Base-by-base conservation (phyloP, 495 filamentous ascomycete genomes). In the Rusavskia elegans region DNA sequence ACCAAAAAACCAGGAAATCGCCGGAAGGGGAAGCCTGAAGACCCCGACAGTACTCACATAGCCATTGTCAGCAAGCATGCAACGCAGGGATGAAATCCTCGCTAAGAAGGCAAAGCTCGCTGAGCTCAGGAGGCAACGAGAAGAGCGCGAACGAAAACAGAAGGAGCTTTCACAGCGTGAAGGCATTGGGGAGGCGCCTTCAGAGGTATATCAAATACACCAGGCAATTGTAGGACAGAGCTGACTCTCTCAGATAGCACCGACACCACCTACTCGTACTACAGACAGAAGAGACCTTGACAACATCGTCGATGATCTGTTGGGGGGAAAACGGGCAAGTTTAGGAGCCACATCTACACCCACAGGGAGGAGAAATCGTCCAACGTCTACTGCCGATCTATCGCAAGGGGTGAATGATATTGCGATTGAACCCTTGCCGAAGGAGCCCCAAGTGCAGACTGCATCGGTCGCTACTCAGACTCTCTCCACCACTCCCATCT, bases 41-140 rank as follows among this genome's bases (percentile, higher is more conserved):
- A 35, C 32, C 32, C 13, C 32, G 13, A 35, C 32, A 7, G 5
- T 35, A 35, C 32, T 35, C 32, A 7, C 2, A 7, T 11, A 14
- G 13, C 9, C 32, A 35, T 14, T 35, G 13, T 11, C 32, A 41
- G 1, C 23, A 14, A 27, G 35, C 32, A 61, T 61, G 70, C 81
- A 87, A 72, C 82, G 89, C 56, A 83, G 83, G 69, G 88, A 92
- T 70, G 92, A 97, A 71, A 93, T 99, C 60, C 70, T 87, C 44
- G 87, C 85, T 55, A 99, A 97, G 69, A 83, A 82, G 70, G 89
- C 88, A 30, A 94, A 85, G 72, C 87, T 99, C 58, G 89, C 83
- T 27, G 93, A 97, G 74, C 77, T 99, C 57, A 95, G 95, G 67
- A 79, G 86, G 52, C 89, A 95, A 63, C 79, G 89, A 56, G 59